A percentile compares a stretch with the other conserved stretches of the same genome.
phyloP scores from a whole-genome alignment of 2,329 filamentous ascomycete genomes.

The Sporothrix luriei region DNA sequence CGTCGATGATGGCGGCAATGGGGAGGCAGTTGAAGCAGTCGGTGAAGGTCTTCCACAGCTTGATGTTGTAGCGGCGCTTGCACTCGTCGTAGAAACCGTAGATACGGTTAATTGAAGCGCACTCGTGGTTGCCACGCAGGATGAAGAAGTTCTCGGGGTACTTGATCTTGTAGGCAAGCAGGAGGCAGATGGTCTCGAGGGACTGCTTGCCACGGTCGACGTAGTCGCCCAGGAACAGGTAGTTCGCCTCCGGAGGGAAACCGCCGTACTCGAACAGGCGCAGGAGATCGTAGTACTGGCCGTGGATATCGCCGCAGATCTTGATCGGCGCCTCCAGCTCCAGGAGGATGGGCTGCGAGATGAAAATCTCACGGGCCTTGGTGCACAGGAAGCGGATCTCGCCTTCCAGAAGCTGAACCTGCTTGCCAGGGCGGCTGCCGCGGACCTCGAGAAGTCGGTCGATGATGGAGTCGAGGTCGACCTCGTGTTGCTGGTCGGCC shows the following conservation, averaged over 20 bases:
- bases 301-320: constrained; percentile 99
- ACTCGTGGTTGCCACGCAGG: constrained; percentile 97
- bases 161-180: constrained; percentile 99
- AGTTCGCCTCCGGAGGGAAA: constrained; percentile 98
- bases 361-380: constrained; percentile 98
- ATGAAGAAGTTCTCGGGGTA: constrained; percentile 99
- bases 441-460: constrained; percentile 96
- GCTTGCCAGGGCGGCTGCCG: constrained; percentile 96
- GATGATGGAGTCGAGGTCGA: constrained; percentile 99
- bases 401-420: constrained; percentile 93
- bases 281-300: constrained; percentile 97
- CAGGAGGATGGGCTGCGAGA: constrained; percentile 95
- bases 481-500: constrained; percentile 75
- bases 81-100: constrained; percentile 99
- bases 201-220: constrained; percentile 99
- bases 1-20: constrained; percentile 97
- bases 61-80: constrained; percentile 99
- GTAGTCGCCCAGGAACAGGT: constrained; percentile 98
- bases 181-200: constrained; percentile 94
- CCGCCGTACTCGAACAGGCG: constrained; percentile 98
- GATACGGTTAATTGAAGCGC: constrained; percentile 97
- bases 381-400: constrained; percentile 98
- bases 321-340: constrained; percentile 99
- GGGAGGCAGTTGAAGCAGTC: constrained; percentile 99
- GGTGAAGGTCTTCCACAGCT: constrained; percentile 99